Base-by-base conservation (phyloP, 176 grass and related monocot species). In the Zea luxurians region DNA sequence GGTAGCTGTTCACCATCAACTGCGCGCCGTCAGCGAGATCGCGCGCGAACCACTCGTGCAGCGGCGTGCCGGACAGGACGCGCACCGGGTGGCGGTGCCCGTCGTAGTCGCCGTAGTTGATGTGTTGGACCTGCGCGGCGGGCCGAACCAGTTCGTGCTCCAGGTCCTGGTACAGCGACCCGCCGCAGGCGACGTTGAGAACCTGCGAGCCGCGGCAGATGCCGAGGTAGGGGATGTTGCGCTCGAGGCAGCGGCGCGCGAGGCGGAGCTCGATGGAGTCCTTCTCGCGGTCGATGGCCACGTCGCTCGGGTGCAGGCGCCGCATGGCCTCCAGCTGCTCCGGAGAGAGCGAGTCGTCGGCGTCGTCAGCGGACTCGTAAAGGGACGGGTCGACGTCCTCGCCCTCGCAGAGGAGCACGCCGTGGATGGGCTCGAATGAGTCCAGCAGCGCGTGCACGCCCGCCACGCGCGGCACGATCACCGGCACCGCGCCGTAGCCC, bases 121-220 rank as follows among this genome's bases (percentile, higher is more conserved):
- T 97, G 91, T 97, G 94, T 11, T 21, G 64, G 34, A 71, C 21
- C 49, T 42, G 16, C 16, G 27, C 27, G 27, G 27, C 1, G 15
- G 13, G 13, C 48, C 11, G 27, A 27, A 4, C 20, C 12, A 93
- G 85, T 57, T 94, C 91, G 6, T 73, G 82, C 2, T 92, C 89
- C 0, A 98, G 80, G 72, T 92, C 95, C 76, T 92, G 91, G 87
- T 85, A 94, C 0, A 97, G 89, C 1, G 91, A 65, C n/a, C 95
- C 91, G 38, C 91, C 87, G 76, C 91, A 90, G 5, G 91, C 91
- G 27, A 98, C 87, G 77, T 98, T 98, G 78, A 98, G 95, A 50
- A 98, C 75, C 84, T 98, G 95, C 3, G 94, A 97, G 15, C 94
- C 91, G 57, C 91, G 91, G 85, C 95, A 98, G 84, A 98, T 94